Evolutionary conservation across 1,139 yeast species (phyloP).

Genomic region (Diutina neorugosa): DNA sequence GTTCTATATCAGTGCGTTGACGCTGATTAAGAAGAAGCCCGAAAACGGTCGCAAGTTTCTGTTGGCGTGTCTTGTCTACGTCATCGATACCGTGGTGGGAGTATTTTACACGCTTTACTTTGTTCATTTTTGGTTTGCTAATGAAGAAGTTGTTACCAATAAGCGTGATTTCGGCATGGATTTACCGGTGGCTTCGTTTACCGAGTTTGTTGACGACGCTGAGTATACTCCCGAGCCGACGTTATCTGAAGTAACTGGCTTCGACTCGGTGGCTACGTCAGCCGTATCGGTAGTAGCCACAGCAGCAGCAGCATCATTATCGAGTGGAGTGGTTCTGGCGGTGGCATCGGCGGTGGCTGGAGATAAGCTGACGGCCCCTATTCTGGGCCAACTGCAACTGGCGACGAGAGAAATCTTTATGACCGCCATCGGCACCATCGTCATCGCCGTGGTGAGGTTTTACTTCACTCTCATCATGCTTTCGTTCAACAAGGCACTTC

Average conservation of each 20-base stretch:
- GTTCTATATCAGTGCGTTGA: constrained; percentile 53
- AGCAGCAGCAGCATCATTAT: background rate
- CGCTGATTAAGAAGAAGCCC: constrained; percentile 21
- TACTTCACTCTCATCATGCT: constrained; percentile 57
- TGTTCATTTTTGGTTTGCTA: constrained; percentile 60
- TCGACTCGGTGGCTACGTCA: background rate
- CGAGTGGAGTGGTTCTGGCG: background rate
- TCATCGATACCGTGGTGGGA: constrained; percentile 56
- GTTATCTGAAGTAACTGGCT: background rate
- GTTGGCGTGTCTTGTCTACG: constrained; percentile 49
- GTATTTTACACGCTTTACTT: constrained; percentile 64
- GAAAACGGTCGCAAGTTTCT: constrained; percentile 35
- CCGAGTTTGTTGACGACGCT: background rate
- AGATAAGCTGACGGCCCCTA: background rate
- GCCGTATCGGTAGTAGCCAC: background rate
- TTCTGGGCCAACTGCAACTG: constrained; percentile 49
- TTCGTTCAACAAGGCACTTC: constrained; percentile 41
- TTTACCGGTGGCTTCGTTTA: background rate
- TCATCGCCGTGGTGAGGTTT: constrained; percentile 41
- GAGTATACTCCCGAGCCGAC: background rate
- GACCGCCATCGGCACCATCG: constrained; percentile 45
- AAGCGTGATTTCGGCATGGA: background rate
- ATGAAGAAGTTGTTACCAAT: constrained; percentile 18
- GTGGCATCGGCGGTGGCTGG: background rate
- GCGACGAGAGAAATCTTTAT: constrained; percentile 60